Evolutionary conservation across 2,329 filamentous ascomycete genomes (phyloP), one percentile per base, ranked within the genome.

Genomic region (Akanthomyces dipterigenus): DNA sequence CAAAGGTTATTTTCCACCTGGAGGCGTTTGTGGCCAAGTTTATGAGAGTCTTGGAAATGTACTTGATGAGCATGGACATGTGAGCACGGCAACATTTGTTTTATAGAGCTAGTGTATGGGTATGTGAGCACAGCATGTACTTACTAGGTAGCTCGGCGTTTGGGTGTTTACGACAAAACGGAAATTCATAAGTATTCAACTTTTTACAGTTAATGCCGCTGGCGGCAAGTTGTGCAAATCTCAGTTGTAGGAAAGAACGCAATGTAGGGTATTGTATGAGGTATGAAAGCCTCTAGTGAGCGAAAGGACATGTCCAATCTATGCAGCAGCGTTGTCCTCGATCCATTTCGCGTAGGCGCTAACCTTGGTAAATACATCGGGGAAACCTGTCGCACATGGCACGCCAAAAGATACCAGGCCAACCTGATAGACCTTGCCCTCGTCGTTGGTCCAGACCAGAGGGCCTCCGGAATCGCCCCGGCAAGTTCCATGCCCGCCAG

Each of bases 11-110:
- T 65, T 99, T 99, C 76, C 96, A 99, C 71, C 79, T 99, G 4
- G 96, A 99, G 76, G 95, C 95, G 3, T 99, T 99, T 75, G 95
- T 99, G 62, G 93, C 93, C 62, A 98, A 97, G 78, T 96, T 98
- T 73, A 98, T 99, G 93, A 86, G 93, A 68, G 86, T 98, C 67
- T 84, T 93, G 65, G 95, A 99, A 79, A 93, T 92, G 86, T 96
- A 86, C 71, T 75, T 88, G 62, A 93, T 96, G 90, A 90, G 88
- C 65, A 93, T 95, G 87, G 90, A 92, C 60, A 78, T 86, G 76
- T 86, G 71, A 77, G 18, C 7, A 46, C 5, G 46, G 22, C 24
- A 9, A n/a, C n/a, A n/a, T n/a, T n/a, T n/a, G n/a, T n/a, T n/a
- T n/a, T n/a, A n/a, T n/a, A n/a, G n/a, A n/a, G n/a, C n/a, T n/a